Conservation (phyloP, 495 filamentous ascomycete genomes). For the Lophiostoma macrostomum region DNA sequence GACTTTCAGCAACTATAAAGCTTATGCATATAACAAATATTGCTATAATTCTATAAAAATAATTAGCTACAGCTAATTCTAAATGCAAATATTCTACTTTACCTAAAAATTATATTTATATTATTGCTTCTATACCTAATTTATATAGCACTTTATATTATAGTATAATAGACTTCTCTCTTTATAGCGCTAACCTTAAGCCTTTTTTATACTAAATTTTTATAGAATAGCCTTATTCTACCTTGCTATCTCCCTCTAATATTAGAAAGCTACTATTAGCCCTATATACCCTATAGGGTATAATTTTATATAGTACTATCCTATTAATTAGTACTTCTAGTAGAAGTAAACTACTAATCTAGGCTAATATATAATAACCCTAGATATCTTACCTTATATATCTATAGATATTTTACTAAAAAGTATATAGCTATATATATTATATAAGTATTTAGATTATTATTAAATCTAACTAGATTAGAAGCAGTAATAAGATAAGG, state of each 20-base stretch:
- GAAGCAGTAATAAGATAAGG: too few relatives aligned
- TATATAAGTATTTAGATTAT: too few relatives aligned
- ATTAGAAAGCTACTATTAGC: conserved; percentile 13
- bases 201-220: conserved; percentile 15
- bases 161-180: conserved; percentile 18
- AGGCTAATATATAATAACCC: too few relatives aligned
- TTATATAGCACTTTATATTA: conserved; percentile 23
- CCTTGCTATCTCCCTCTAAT: conserved; percentile 8
- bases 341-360: too few relatives aligned
- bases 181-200: conserved; percentile 16
- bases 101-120: conserved; percentile 5
- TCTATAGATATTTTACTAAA: too few relatives aligned
- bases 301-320: background rate
- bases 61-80: conserved; percentile 4
- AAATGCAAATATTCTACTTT: too few relatives aligned
- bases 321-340: background rate
- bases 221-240: conserved; percentile 17
- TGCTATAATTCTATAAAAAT: conserved; percentile 5
- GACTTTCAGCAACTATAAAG: background rate
- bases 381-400: too few relatives aligned
- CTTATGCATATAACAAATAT: conserved; percentile 1
- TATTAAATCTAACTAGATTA: too few relatives aligned
- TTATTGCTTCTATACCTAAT: conserved; percentile 25
- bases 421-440: too few relatives aligned
- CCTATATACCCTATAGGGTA: conserved; percentile 4